Base-by-base conservation (phyloP, 805 yeast genomes). In the Kluyveromyces siamensis region DNA sequence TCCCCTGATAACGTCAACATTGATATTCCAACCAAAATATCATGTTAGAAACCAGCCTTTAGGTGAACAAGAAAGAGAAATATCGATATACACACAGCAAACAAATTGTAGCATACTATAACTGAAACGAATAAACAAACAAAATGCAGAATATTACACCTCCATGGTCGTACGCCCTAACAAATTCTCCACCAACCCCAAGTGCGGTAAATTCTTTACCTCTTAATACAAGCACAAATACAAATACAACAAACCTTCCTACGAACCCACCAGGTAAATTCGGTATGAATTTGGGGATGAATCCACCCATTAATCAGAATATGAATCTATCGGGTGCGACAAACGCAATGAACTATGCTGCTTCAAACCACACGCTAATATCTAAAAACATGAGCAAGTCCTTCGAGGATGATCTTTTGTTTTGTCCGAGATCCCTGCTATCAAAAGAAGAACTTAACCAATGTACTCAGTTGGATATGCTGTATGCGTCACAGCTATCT, bases 331-430 rank as follows among this genome's bases (percentile, higher is more conserved):
- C 40, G 2, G 40, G 8, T 8, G 7, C 21, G 11, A 10, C 11
- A 10, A 17, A 17, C 5, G n/a, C 36, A 10, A 14, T 41, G 17
- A 41, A 11, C 36, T 41, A 41, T 33, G 30, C 30, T 27, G 19
- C 27, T 11, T 33, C 44, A 8, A 27, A 41, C 17, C 53, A 55
- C 39, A 44, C 61, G n/a, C 44, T 61, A 41, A 57, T 56, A 37
- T 48, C 51, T 43, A 61, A 58, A 46, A 60, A 57, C 37, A 54
- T 56, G 40, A 53, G 59, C 45, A 63, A 61, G 50, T 57, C 63
- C 11, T 62, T 62, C 47, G 66, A 63, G 47, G 68, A 63, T 48
- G 68, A 63, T 50, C 45, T 61, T 9, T 56, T 62, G 9, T 63
- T 55, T 41, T 63, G 68, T 52, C 68, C 68, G 25, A 53, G 66